Conservation (phyloP, 345 rosid genomes). For the Gossypium raimondii region DNA sequence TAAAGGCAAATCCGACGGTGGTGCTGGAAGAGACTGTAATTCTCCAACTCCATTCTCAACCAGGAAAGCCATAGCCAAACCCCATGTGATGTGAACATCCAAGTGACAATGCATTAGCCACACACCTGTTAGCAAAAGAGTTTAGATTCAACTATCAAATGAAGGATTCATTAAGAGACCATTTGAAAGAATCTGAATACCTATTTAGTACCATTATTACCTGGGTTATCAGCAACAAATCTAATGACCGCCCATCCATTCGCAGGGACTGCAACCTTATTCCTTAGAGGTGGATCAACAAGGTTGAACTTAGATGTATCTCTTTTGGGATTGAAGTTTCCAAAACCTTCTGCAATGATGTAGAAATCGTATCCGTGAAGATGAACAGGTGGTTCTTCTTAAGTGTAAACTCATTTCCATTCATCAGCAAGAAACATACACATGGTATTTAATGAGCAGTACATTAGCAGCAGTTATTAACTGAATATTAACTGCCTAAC, state of each 20-base stretch:
- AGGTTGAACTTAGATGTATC: slow-evolving; percentile 76
- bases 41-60: slow-evolving; percentile 76
- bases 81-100: slow-evolving; percentile 88
- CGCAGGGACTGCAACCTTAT: slow-evolving; percentile 69
- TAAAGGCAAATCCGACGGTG: slow-evolving; percentile 66
- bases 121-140: slow-evolving; percentile 45
- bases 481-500: no score
- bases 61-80: slow-evolving; percentile 77
- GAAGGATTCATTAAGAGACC: neutral
- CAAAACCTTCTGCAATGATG: slow-evolving; percentile 76
- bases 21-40: slow-evolving; percentile 47
- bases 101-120: slow-evolving; percentile 97
- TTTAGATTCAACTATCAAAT: neutral
- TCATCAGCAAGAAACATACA: no score
- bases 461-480: no score
- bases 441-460: no score
- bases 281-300: slow-evolving; percentile 85
- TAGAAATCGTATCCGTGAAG: slow-evolving; percentile 94
- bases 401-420: no score
- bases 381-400: slow-evolving; percentile 75
- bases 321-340: slow-evolving; percentile 68
- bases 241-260: slow-evolving; percentile 92
- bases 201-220: slow-evolving; percentile 25
- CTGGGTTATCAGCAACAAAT: slow-evolving; percentile 95
- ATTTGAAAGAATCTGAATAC: no score